Conservation (phyloP, 1,284 basidiomycete genomes). For the Tylopilus sp. region DNA sequence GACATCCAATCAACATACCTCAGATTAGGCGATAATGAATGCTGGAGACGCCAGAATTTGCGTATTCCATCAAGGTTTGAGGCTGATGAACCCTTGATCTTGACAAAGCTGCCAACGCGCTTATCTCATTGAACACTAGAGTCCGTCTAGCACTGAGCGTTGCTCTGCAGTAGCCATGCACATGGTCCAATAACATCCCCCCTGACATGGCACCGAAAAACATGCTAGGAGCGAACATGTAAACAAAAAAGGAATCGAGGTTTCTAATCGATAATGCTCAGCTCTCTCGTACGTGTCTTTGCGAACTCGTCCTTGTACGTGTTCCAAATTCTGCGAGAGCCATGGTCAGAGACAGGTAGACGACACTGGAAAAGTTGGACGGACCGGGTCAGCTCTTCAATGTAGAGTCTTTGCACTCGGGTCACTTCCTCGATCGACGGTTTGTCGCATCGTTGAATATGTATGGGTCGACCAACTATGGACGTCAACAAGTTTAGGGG, state of each 20-base stretch:
- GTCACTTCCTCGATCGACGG: constrained; percentile 84
- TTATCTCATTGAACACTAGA: too few species aligned
- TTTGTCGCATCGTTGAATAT: constrained; percentile 76
- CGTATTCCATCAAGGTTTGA: too few species aligned
- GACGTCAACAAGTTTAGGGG: constrained; percentile 3
- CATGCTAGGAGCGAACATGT: constrained; percentile 8
- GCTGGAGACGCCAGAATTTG: too few species aligned
- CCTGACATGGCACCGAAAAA: too few species aligned
- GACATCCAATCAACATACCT: too few species aligned
- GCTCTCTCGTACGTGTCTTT: constrained; percentile 70
- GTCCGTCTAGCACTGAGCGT: too few species aligned
- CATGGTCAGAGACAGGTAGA: background rate
- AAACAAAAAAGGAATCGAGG: background rate
- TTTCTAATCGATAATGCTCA: constrained; percentile 71
- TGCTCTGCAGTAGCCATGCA: too few species aligned
- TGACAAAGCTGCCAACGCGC: too few species aligned
- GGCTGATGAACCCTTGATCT: too few species aligned
- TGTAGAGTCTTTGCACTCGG: constrained; percentile 84
- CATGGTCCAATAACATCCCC: too few species aligned
- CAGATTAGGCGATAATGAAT: too few species aligned
- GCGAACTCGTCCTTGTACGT: constrained; percentile 90
- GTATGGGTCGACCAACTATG: constrained; percentile 87
- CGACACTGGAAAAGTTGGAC: constrained; percentile 28
- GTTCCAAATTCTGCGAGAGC: constrained; percentile 81
- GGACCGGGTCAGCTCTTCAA: constrained; percentile 87